Percentiles rank a stretch among this genome's conserved stretches.
Conservation (phyloP, 345 rosid genomes). For the Balakata baccata region DNA sequence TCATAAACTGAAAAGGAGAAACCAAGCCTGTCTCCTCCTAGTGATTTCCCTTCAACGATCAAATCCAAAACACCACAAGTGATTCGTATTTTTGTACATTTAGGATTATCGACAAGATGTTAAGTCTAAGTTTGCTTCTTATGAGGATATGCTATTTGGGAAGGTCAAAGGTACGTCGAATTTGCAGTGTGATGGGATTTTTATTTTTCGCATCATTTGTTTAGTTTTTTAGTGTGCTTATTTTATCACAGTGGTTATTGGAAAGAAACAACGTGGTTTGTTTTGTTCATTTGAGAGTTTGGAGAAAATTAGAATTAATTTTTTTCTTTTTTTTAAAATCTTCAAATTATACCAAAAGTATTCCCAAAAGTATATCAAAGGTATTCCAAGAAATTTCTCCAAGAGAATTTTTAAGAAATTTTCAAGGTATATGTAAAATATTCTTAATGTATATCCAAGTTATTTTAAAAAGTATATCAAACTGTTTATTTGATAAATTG, state of each 20-base stretch:
- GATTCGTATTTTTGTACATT: constrained; percentile 7
- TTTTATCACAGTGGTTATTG: constrained; percentile 16
- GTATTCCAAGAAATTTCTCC: no score
- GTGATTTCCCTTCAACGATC: constrained; percentile 21
- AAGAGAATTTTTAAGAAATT: no score
- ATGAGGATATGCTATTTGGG: constrained; percentile 53
- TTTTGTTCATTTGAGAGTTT: no score
- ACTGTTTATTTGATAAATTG: no score
- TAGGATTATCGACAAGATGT: constrained; percentile 57
- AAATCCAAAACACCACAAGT: constrained; percentile 42
- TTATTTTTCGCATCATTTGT: neutral
- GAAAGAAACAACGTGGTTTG: no score
- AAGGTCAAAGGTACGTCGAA: constrained; percentile 60
- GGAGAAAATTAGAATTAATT: no score
- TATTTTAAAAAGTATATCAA: no score
- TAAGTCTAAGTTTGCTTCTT: constrained; percentile 48
- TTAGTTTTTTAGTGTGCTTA: neutral
- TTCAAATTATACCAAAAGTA: no score
- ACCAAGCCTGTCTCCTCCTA: constrained; percentile 16
- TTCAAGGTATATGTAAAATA: no score
- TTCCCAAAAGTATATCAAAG: no score
- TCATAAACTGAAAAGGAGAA: constrained; percentile 39
- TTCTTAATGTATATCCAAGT: no score
- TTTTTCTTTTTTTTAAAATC: no score
- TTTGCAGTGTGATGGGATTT: neutral